Percentiles rank a stretch among this genome's conserved stretches.
phyloP scores from a whole-genome alignment of 2,329 filamentous ascomycete genomes.

The Pestalotiopsis sp. region DNA sequence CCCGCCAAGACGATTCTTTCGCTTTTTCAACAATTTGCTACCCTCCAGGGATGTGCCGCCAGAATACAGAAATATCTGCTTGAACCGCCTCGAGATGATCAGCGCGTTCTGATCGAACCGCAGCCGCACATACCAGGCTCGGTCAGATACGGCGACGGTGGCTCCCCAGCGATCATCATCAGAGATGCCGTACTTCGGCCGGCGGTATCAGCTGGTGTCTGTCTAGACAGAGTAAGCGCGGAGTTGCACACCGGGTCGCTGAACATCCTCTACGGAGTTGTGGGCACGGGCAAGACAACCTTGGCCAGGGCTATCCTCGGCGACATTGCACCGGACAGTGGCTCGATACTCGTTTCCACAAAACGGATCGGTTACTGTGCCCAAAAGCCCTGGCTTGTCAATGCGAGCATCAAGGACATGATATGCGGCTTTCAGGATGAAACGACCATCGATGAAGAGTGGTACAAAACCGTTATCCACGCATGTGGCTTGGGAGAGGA shows the following conservation, averaged over 20 bases:
- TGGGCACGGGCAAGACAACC: conserved; percentile 9
- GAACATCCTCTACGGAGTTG: background rate
- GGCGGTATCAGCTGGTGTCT: background rate
- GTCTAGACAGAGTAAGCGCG: background rate
- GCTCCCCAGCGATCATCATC: background rate
- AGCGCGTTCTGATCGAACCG: background rate
- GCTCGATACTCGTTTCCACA: conserved; percentile 2
- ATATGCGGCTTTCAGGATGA: conserved; percentile 35
- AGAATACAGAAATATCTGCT: conserved; percentile 7
- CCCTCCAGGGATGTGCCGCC: background rate
- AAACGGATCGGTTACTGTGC: conserved; percentile 40
- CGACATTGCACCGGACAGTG: background rate
- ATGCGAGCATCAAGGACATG: conserved; percentile 40
- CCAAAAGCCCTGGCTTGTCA: conserved; percentile 47
- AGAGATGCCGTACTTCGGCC: background rate
- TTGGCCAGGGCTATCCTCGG: background rate
- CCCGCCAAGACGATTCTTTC: background rate
- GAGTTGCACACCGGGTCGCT: background rate
- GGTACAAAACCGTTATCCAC: conserved; percentile 29
- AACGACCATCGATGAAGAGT: conserved; percentile 22
- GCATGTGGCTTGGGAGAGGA: conserved; percentile 32
- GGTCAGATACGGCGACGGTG: background rate
- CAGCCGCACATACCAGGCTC: background rate
- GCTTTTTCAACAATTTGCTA: background rate
- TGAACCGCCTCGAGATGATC: background rate